Conservation (phyloP, 345 rosid genomes). For the Turritis glabra region DNA sequence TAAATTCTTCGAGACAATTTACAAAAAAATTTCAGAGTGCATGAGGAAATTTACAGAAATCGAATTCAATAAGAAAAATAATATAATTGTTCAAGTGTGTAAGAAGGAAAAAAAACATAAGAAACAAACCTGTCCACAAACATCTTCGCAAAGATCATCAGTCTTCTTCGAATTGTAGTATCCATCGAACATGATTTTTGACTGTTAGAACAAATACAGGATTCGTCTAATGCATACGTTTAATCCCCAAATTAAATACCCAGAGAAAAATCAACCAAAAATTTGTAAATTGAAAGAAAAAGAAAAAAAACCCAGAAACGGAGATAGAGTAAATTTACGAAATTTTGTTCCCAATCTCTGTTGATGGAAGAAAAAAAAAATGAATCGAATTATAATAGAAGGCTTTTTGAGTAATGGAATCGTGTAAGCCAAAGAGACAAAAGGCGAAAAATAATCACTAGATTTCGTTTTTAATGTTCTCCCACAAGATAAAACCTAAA, state of each 20-base stretch:
- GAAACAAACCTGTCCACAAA: slow-evolving; percentile 70
- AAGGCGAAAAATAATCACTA: slow-evolving; percentile 21
- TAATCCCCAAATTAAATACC: slow-evolving; percentile 31
- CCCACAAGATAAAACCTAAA: not conserved
- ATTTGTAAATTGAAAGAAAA: not conserved
- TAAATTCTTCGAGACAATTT: not conserved
- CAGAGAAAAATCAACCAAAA: not conserved
- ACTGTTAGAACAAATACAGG: not conserved
- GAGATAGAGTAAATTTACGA: not conserved
- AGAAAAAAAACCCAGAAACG: slow-evolving; percentile 16
- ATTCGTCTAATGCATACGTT: slow-evolving; percentile 28
- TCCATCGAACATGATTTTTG: slow-evolving; percentile 63
- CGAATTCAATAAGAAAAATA: not conserved
- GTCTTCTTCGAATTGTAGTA: slow-evolving; percentile 86
- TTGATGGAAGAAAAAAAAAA: not conserved
- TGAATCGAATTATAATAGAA: not conserved
- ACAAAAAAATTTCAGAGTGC: not conserved
- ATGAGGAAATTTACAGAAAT: not conserved
- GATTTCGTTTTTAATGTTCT: slow-evolving; percentile 6
- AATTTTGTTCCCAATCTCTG: not conserved
- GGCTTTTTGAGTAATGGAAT: slow-evolving; percentile 17
- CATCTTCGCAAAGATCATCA: slow-evolving; percentile 73
- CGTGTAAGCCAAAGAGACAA: slow-evolving; percentile 7
- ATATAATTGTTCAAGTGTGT: not conserved
- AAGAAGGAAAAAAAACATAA: not conserved